Evolutionary conservation across 2,329 filamentous ascomycete species (phyloP).

Genomic region (Colletotrichum orchidophilum): DNA sequence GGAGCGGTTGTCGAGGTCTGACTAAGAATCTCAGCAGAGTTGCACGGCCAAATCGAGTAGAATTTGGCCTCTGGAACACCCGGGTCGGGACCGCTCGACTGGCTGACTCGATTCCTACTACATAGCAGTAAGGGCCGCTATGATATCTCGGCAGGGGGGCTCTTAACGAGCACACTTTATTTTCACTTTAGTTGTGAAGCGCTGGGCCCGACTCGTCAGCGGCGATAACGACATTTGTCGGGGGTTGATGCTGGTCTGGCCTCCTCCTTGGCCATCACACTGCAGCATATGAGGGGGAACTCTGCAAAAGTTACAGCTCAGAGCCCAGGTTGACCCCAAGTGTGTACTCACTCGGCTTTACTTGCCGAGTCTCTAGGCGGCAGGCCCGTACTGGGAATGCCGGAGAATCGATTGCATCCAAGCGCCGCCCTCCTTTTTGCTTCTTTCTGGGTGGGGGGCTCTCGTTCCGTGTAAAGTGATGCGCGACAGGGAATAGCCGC

Average conservation of each 20-base stretch:
- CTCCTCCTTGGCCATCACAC: background rate
- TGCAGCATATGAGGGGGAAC: background rate
- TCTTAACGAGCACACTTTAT: background rate
- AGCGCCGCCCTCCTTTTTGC: conserved; percentile 2
- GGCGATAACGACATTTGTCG: background rate
- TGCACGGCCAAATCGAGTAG: background rate
- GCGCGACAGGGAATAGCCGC: conserved; percentile 11
- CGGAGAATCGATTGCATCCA: background rate
- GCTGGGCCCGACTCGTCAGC: background rate
- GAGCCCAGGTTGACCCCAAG: background rate
- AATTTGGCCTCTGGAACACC: background rate
- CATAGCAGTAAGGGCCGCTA: background rate
- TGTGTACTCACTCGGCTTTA: background rate
- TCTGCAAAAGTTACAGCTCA: background rate
- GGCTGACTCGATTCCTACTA: conserved; percentile 2
- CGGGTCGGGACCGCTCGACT: background rate
- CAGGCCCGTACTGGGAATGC: background rate
- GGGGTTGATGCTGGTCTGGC: background rate
- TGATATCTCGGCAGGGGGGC: conserved; percentile 4
- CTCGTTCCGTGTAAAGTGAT: conserved; percentile 30
- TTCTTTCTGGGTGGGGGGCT: background rate
- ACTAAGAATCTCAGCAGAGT: background rate
- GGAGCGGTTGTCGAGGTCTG: background rate
- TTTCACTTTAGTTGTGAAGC: conserved; percentile 10
- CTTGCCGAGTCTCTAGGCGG: background rate